Evolutionary conservation across 768 basidiomycete species (phyloP).

Genomic region (Amanita muscaria): DNA sequence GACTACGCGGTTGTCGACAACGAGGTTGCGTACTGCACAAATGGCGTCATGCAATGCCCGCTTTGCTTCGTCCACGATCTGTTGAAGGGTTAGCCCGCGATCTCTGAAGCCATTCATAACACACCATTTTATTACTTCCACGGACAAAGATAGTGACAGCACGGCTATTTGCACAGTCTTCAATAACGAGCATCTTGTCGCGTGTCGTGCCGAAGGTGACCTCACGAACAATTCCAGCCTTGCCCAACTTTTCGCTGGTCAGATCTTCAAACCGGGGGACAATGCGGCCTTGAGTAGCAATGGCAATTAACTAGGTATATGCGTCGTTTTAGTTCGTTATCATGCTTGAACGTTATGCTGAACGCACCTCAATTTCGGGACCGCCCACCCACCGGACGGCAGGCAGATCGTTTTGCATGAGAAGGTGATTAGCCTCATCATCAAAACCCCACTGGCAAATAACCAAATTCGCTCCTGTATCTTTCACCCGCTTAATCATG

Average conservation of each 20-base stretch:
- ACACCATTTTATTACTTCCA: conserved; percentile 98
- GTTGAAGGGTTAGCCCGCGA: neutral
- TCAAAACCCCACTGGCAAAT: conserved; percentile 99
- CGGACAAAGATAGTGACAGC: conserved; percentile 97
- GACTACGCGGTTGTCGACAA: conserved; percentile 93
- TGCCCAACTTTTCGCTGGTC: conserved; percentile 81
- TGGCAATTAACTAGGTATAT: conserved; percentile 75
- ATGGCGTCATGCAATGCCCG: conserved; percentile 96
- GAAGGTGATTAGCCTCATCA: conserved; percentile 95
- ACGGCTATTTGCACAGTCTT: conserved; percentile 94
- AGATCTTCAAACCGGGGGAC: conserved; percentile 98
- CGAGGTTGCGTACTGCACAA: conserved; percentile 92
- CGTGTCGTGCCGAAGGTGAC: conserved; percentile 94
- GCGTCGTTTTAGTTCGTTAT: conserved; percentile 1
- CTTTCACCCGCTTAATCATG: conserved; percentile 96
- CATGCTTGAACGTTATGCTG: neutral
- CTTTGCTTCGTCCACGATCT: conserved; percentile 99
- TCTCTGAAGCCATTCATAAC: conserved; percentile 5
- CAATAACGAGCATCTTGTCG: conserved; percentile 99
- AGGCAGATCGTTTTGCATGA: conserved; percentile 97
- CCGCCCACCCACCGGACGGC: conserved; percentile 99
- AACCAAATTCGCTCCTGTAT: conserved; percentile 95
- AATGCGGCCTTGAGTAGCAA: conserved; percentile 96
- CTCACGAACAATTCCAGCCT: conserved; percentile 90
- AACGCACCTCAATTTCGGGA: conserved; percentile 88